Evolutionary conservation across 2,329 filamentous ascomycete species (phyloP), one percentile per base, ranked within the genome.

Genomic region (Camptophora hylomeconis): DNA sequence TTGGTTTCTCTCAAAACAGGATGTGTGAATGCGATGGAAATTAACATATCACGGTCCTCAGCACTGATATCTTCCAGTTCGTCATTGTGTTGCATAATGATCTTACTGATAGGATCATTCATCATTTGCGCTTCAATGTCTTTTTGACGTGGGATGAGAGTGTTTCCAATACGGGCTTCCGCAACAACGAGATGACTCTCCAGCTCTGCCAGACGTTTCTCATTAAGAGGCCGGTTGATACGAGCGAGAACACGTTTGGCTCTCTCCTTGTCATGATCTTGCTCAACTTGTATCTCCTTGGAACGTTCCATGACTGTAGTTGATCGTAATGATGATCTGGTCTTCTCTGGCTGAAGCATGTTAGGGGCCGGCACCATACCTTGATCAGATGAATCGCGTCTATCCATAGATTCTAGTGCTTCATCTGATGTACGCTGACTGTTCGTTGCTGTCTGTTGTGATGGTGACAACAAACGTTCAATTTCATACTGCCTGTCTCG

Each of bases 1-100:
- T 29, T 31, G 10, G 41, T 32, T 21, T 44, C 36, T 27, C 41
- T 34, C n/a, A 41, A 37, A 6, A 43, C 35, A 17, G 41, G 41
- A 31, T 45, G 40, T 25, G 38, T 41, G 25, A 45, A 45, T 10
- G 41, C 41, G 18, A 41, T 38, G 30, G 35, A 39, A 15, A 41
- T 32, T 26, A 43, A 29, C 22, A 40, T 38, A 17, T 39, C 41
- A 13, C 38, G 40, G 24, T 41, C 41, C 16, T 43, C 40, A 5
- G 26, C 30, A 9, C 28, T 38, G 16, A 45, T 16, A 26, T 39
- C 40, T n/a, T 40, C 38, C 17, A 45, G 26, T 17, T 41, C 39
- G 20, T 45, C 42, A 11, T 28, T 39, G 30, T 35, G 42, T 36
- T 31, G 35, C 39, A 21, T 43, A 30, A 28, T 45, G 38, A 35